Evolutionary conservation across 371 early-diverging fungal species (phyloP).

Genomic region (Synchytrium microbalum): DNA sequence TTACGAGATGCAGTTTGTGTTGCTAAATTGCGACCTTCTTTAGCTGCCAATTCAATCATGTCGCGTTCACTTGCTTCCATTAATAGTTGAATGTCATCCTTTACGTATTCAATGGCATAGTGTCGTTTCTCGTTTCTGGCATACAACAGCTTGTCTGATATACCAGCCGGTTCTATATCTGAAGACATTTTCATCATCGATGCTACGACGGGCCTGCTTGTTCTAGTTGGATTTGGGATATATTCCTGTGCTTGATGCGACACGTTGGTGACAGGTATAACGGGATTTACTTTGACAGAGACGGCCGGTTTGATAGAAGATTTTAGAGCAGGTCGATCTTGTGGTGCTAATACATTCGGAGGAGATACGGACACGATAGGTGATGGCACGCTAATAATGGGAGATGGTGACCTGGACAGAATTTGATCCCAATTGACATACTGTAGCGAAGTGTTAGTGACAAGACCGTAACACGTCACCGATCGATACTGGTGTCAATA

Average conservation of each 20-base stretch:
- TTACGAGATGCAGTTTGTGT: too few species aligned
- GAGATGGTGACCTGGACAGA: neutral
- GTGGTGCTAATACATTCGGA: too few species aligned
- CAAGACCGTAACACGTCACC: too few species aligned
- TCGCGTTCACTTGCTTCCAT: neutral
- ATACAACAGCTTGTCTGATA: neutral
- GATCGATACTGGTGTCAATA: too few species aligned
- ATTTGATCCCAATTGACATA: neutral
- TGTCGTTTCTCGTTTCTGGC: neutral
- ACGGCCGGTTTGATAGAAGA: too few species aligned
- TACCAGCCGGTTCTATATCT: neutral
- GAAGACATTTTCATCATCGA: neutral
- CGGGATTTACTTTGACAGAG: too few species aligned
- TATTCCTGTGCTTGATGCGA: neutral
- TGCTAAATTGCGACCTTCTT: too few species aligned
- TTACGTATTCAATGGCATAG: neutral
- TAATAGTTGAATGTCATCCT: conserved; percentile 2
- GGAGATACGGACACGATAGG: too few species aligned
- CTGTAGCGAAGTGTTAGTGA: neutral
- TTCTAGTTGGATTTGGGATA: neutral
- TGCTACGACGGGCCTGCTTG: neutral
- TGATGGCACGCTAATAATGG: too few species aligned
- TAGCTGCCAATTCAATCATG: neutral
- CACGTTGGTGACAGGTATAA: too few species aligned
- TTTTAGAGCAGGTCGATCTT: too few species aligned